Evolutionary conservation across 2,329 filamentous ascomycete species (phyloP), one percentile per base, ranked within the genome.

Genomic region (Talaromyces sp.): DNA sequence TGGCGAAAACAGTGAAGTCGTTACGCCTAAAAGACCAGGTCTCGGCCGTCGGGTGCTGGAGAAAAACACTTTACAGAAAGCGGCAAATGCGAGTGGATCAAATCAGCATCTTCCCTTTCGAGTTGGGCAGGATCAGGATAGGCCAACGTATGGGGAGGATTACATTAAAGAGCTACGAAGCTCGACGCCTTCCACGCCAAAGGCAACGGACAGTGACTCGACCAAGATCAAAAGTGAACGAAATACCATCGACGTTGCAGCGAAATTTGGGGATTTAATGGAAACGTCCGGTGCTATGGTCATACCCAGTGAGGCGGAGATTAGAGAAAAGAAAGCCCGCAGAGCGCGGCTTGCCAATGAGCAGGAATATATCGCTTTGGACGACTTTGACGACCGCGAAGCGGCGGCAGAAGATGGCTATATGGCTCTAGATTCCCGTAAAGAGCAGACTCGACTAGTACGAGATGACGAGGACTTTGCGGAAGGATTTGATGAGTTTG

Each of bases 401-500:
- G 57, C 7, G 16, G 63, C 62, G 44, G 70, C 69, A 18, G 62
- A 48, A 48, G 79, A 81, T 35, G 76, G 80, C 57, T 77, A 82
- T 62, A 80, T 82, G 63, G 68, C 72, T 14, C 77, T 84, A 1
- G 72, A 83, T 2, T 78, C 81, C 58, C 77, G 79, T 18, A 85
- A 86, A 66, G 84, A 86, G 37, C 84, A 92, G 65, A 90, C 89
- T 5, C 84, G 93, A 1, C 83, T 98, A 1, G 84, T 92, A 5
- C 85, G 83, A 46, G 92, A 97, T 37, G 93, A 98, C 69, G 93
- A 98, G 72, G 92, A 98, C 70, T 84, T 97, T 0, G 91, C 90
- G 40, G 95, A 98, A 77, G 93, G 92, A 0, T 98, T 96, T 69
- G 93, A 98, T 64, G 89, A 93, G 61, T 96, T 91, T 69, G 91